A percentile compares a stretch with the other conserved stretches of the same genome.
phyloP scores from a whole-genome alignment of 2,329 filamentous ascomycete species.

The Teratosphaeriaceae sp. region DNA sequence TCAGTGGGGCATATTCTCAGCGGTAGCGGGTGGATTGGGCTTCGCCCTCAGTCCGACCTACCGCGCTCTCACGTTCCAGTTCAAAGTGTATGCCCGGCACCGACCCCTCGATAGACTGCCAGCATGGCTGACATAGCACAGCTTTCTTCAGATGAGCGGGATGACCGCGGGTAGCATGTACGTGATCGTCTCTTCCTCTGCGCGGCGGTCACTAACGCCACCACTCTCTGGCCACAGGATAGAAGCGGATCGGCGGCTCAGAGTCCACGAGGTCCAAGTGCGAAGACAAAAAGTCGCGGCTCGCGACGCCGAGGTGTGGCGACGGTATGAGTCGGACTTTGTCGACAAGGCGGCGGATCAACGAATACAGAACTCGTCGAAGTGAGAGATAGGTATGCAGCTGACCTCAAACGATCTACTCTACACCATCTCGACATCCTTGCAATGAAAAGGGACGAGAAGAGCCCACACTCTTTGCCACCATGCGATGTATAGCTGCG shows the following conservation, averaged over 20 bases:
- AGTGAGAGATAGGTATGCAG: too few species aligned
- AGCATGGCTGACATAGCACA: not conserved
- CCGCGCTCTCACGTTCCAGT: slow-evolving; percentile 64
- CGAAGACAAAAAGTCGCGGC: slow-evolving; percentile 58
- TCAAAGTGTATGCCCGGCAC: slow-evolving; percentile 55
- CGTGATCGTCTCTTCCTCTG: too few species aligned
- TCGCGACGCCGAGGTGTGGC: slow-evolving; percentile 62
- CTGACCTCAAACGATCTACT: too few species aligned
- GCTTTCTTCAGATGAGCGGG: slow-evolving; percentile 73
- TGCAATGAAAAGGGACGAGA: too few species aligned
- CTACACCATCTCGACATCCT: too few species aligned
- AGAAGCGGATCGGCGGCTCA: slow-evolving; percentile 63
- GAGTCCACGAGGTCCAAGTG: slow-evolving; percentile 59
- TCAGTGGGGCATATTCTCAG: slow-evolving; percentile 62
- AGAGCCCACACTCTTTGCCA: too few species aligned
- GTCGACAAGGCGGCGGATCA: slow-evolving; percentile 9
- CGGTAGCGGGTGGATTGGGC: slow-evolving; percentile 55
- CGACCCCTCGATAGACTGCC: not conserved
- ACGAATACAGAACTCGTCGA: slow-evolving; percentile 5
- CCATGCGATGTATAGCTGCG: too few species aligned
- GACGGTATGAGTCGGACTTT: slow-evolving; percentile 57
- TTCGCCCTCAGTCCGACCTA: slow-evolving; percentile 65
- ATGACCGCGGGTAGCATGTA: slow-evolving; percentile 76
- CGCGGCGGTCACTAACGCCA: too few species aligned
- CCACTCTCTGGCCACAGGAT: too few species aligned